Evolutionary conservation across 768 basidiomycete genomes (phyloP), one percentile per base, ranked within the genome.

Genomic region (Pulveroboletus sp.): DNA sequence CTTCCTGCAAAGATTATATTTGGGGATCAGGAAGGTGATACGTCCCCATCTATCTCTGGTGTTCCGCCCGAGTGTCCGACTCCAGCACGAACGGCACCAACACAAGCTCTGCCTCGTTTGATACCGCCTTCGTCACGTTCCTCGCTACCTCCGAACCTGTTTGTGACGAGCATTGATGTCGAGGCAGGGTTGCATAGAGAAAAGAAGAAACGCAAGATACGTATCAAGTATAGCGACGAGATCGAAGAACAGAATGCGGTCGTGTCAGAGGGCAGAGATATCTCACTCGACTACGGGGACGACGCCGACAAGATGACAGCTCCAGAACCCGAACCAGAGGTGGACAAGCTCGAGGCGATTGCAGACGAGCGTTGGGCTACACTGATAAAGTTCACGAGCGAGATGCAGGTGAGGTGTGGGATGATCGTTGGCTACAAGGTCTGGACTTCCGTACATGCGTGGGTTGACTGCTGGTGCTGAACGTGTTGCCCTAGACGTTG

Each of bases 161-260:
- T 89, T 53, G 83, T 89, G 31, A 87, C 86, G 3, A 82, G 80
- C 55, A 72, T 88, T 2, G 83, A 89, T 53, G 83, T 88, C 24
- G 84, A 86, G 57, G 76, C 71, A 24, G 76, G 71, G 1, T 9
- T 51, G 47, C 46, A 52, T 17, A 54, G 58, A 33, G 71, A 69
- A 50, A 67, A 68, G 49, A 75, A 71, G 55, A 73, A 69, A 51
- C 63, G 63, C 42, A 61, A 65, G 49, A 65, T 60, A 31, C 57
- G 52, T 11, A 28, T 49, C 43, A 73, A 80, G 52, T 79, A 70
- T 36, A 64, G 59, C 8, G 54, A 62, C 15, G 54, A 48, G 6
- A 41, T 54, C 6, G 37, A 38, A 30, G 32, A 0, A 3, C n/a
- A 41, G 40, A 11, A 15, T 17, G 32, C 6, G 13, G 13, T 6